Evolutionary conservation across 2,329 filamentous ascomycete species (phyloP).

Genomic region (Colletotrichum sp.): DNA sequence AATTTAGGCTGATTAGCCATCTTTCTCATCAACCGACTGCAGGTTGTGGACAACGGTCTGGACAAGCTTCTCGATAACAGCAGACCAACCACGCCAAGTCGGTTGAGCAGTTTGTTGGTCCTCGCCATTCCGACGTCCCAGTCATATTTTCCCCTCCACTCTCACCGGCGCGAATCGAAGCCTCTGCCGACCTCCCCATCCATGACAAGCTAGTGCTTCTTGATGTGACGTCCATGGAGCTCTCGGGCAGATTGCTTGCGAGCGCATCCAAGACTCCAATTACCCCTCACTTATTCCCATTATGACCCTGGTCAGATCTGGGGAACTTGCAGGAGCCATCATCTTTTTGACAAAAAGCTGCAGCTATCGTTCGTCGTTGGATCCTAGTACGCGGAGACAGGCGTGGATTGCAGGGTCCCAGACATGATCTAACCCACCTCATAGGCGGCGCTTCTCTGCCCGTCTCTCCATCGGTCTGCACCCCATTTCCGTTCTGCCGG

Average conservation of each 20-base stretch:
- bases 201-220: not conserved
- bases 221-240: not conserved
- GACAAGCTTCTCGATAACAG: not conserved
- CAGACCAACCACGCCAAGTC: not conserved
- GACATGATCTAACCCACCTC: not conserved
- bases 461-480: not conserved
- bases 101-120: not conserved
- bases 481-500: not conserved
- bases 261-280: not conserved
- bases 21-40: not conserved
- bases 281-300: constrained; percentile 5
- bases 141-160: not conserved
- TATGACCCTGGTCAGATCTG: not conserved
- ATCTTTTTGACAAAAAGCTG: not conserved
- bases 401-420: not conserved
- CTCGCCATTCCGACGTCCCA: not conserved
- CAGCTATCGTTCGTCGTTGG: not conserved
- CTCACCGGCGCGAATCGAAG: not conserved
- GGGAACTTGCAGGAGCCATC: not conserved
- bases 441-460: not conserved
- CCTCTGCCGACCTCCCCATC: not conserved
- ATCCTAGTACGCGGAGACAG: not conserved
- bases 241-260: not conserved
- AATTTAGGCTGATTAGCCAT: constrained; percentile 11
- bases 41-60: not conserved